Percentiles rank a stretch among this genome's conserved stretches.
Conservation (phyloP, 345 rosid species). For the Lepidium aucheri region DNA sequence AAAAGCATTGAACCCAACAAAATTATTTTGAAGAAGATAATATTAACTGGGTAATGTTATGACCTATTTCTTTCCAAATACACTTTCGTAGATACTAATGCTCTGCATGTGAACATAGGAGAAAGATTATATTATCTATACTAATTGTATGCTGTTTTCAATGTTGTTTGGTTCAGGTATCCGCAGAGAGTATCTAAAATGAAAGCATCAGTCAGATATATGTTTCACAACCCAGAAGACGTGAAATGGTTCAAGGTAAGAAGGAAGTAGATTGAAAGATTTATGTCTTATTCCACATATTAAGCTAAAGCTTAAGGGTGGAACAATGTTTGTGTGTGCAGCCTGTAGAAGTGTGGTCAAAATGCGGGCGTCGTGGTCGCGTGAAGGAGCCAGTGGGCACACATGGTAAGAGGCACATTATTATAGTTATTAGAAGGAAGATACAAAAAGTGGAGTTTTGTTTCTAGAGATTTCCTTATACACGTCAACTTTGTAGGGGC, state of each 20-base stretch:
- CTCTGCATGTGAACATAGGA: background rate
- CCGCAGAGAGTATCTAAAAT: constrained; percentile 86
- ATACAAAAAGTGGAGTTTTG: background rate
- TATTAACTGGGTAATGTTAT: constrained; percentile 73
- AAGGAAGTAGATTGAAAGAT: background rate
- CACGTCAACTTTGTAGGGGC: constrained; percentile 44
- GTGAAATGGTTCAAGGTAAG: constrained; percentile 96
- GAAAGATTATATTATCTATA: background rate
- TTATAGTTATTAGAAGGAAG: background rate
- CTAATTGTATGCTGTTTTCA: background rate
- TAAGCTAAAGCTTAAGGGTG: background rate
- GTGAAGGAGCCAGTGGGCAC: constrained; percentile 93
- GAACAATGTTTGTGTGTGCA: constrained; percentile 25
- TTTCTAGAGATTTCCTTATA: background rate
- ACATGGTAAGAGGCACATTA: constrained; percentile 53
- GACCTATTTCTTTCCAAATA: background rate
- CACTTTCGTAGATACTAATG: background rate
- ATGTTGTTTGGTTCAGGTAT: constrained; percentile 47
- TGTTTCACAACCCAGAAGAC: constrained; percentile 94
- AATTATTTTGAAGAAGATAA: constrained; percentile 75
- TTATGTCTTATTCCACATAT: background rate
- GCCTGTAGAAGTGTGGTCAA: constrained; percentile 93
- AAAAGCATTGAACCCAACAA: constrained; percentile 74
- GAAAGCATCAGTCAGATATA: constrained; percentile 76
- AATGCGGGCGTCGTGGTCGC: constrained; percentile 80